These are phyloP conservation scores for Venustampulla echinocandica DNA, from an alignment of 495 filamentous ascomycete genomes.

Conservation along the genomic window DNA sequence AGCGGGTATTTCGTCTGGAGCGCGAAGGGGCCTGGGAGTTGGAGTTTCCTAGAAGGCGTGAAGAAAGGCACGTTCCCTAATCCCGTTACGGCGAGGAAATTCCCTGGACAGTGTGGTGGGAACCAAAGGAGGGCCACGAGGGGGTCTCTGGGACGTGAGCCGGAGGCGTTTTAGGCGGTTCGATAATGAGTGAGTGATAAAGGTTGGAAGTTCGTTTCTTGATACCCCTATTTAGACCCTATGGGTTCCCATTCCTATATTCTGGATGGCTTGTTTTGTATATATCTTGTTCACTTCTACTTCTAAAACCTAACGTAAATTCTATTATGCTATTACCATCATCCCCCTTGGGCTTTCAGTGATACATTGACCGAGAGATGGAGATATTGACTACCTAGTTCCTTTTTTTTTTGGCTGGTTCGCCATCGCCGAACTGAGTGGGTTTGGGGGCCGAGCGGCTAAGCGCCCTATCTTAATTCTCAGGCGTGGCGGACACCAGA, in stretches of 20 bases:
- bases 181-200: not conserved
- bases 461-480: no score
- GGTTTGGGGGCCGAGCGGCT: no score
- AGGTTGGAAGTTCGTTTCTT: not conserved
- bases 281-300: no score
- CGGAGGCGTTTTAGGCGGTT: not conserved
- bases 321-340: no score
- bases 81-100: conserved; percentile 27
- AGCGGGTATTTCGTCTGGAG: conserved; percentile 35
- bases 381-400: no score
- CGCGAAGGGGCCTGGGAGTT: conserved; percentile 29
- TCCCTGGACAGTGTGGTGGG: conserved; percentile 25
- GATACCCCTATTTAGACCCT: not conserved
- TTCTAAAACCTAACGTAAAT: no score
- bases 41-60: conserved; percentile 31
- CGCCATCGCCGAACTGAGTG: no score
- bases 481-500: no score
- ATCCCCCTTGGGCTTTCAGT: no score
- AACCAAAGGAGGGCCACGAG: conserved; percentile 7
- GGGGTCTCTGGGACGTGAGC: not conserved
- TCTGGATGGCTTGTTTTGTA: not conserved
- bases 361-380: no score
- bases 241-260: not conserved
- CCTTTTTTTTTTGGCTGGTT: no score
- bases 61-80: conserved; percentile 30